A percentile compares a stretch with the other conserved stretches of the same genome.
phyloP scores from a whole-genome alignment of 2,329 filamentous ascomycete species.

The Myriosclerotinia scirpicola region DNA sequence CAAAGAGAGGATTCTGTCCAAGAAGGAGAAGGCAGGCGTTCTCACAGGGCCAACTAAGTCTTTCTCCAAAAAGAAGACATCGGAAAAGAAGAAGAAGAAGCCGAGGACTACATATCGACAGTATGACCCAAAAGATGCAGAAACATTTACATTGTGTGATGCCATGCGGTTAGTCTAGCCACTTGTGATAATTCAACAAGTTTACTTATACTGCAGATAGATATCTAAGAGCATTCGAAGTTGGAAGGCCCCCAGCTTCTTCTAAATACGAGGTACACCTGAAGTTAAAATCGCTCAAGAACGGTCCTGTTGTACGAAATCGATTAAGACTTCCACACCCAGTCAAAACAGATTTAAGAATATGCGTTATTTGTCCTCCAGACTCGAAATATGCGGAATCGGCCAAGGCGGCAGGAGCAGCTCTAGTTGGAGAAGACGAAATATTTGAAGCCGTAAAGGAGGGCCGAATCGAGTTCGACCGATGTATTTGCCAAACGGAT shows the following conservation, averaged over 20 bases:
- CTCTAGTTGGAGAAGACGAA: constrained; percentile 79
- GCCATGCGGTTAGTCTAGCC: constrained; percentile 72
- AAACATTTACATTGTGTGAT: constrained; percentile 82
- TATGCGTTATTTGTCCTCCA: constrained; percentile 89
- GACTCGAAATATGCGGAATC: constrained; percentile 71
- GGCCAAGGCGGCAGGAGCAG: constrained; percentile 75
- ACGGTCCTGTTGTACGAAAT: constrained; percentile 83
- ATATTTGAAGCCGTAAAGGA: constrained; percentile 74
- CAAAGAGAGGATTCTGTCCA: constrained; percentile 30
- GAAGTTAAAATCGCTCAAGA: constrained; percentile 78
- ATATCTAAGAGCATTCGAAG: constrained; percentile 89
- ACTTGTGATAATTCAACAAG: neutral
- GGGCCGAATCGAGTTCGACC: constrained; percentile 82
- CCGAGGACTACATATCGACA: constrained; percentile 39
- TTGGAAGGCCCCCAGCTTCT: constrained; percentile 70
- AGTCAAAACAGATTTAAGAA: constrained; percentile 82
- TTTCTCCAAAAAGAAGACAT: constrained; percentile 40
- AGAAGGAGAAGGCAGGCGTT: constrained; percentile 29
- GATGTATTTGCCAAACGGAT: constrained; percentile 80
- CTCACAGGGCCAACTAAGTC: constrained; percentile 27
- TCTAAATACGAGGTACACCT: constrained; percentile 89
- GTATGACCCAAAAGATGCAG: constrained; percentile 42
- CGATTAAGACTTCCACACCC: constrained; percentile 85
- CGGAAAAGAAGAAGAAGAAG: constrained; percentile 40
- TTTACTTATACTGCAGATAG: constrained; percentile 47